Base-by-base conservation (phyloP, 1,284 basidiomycete genomes). In the Lignosus rhinocerotis region DNA sequence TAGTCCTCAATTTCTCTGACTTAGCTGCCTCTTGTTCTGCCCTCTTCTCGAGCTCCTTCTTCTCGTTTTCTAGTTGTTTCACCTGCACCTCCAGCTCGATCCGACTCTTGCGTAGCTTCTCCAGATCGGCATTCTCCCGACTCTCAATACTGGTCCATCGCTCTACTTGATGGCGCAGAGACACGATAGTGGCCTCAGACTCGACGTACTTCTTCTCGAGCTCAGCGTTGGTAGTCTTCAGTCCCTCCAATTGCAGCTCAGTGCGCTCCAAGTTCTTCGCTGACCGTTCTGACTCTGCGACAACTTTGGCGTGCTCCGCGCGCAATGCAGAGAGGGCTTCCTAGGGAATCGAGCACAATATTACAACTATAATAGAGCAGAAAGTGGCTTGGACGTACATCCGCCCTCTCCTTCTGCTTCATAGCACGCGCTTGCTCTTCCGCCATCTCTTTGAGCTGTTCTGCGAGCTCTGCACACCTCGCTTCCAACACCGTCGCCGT, bases 61-160 rank as follows among this genome's bases (percentile, higher is more conserved):
- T 69, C 46, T 78, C 76, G 19, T 71, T 70, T 62, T 80, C 77
- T 5, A 86, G 70, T 42, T 82, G 79, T 53, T 76, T 74, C 12
- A 84, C 73, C 55, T 82, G 73, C 2, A 81, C 73, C 58, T 90
- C 86, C 12, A 89, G 74, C 39, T 84, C 80, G 12, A 80, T 73
- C 16, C 80, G 80, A 53, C 77, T 74, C 67, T 84, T 85, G 45
- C 85, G 79, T 58, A 80, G 71, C 3, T 74, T 70, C 55, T 86
- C 87, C 9, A 79, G 75, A 48, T 87, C 84, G 11, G 76, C 79
- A 16, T 79, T 84, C 51, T 84, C 87, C 55, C 82, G 84, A 31
- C 75, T 84, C 66, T 90, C 90, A 12, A 89, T 70, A 30, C 72
- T 79, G 65, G 87, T 78, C 87, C 86, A 90, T 65, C 87, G 83